phyloP scores from a whole-genome alignment of 148 eudicot species.

The Polygonum maritimum region DNA sequence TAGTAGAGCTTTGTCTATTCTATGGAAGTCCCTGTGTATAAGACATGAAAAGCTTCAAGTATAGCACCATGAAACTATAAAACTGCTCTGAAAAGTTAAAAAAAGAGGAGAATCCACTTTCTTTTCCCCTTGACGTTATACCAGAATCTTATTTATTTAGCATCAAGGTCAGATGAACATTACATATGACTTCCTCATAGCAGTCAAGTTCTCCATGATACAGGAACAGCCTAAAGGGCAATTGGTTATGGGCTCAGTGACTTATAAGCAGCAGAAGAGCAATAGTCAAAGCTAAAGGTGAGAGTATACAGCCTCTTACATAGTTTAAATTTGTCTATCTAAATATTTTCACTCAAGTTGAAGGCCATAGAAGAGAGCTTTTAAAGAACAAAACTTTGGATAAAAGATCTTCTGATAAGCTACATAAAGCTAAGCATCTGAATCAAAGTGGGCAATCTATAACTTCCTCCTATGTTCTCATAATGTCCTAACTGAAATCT shows the following conservation, averaged over 20 bases:
- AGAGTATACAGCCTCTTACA: not conserved
- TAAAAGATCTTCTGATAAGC: not conserved
- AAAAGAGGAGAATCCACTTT: slow-evolving; percentile 3
- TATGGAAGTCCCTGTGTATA: slow-evolving; percentile 68
- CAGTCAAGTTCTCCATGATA: not conserved
- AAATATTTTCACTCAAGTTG: not conserved
- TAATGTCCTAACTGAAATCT: not conserved
- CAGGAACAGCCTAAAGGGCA: not conserved
- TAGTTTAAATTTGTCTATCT: not conserved
- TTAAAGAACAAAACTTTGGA: not conserved
- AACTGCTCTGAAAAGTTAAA: not conserved
- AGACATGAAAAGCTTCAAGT: not conserved
- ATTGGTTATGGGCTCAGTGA: not conserved
- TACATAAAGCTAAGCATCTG: not conserved
- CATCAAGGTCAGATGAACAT: not conserved
- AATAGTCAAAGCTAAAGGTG: not conserved
- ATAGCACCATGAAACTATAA: not conserved
- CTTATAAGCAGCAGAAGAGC: not conserved
- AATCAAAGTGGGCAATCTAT: not conserved
- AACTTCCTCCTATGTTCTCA: not conserved
- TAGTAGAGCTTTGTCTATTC: slow-evolving; percentile 52
- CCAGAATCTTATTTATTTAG: not conserved
- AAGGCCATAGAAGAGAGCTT: not conserved
- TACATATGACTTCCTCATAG: not conserved
- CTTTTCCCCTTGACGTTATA: not conserved